Conservation (phyloP, 306 rosid genomes). For the Morella rubra region DNA sequence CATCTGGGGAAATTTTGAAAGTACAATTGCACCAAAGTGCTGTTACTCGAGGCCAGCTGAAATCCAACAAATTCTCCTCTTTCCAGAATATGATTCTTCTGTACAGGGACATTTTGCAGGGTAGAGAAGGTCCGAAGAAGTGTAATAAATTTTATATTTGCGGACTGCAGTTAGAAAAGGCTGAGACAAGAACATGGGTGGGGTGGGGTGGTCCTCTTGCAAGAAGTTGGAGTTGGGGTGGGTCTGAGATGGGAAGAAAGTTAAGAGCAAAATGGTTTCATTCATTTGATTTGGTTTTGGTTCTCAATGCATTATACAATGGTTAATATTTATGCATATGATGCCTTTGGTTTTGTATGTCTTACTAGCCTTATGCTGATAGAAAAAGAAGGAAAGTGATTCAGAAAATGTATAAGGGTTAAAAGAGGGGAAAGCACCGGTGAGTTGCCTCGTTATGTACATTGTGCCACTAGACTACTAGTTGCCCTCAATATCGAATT, state of each 20-base stretch:
- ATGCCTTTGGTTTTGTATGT: neutral
- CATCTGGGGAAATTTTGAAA: neutral
- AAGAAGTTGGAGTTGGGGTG: neutral
- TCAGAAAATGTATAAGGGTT: neutral
- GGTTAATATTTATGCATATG: neutral
- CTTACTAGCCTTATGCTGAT: neutral
- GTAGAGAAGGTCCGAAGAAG: constrained; percentile 24
- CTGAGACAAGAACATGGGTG: neutral
- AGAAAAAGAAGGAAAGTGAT: neutral
- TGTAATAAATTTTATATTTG: constrained; percentile 7
- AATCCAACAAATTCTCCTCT: neutral
- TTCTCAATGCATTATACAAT: neutral
- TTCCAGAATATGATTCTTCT: constrained; percentile 32
- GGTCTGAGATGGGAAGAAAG: neutral
- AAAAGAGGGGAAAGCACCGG: neutral
- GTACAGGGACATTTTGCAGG: constrained; percentile 47
- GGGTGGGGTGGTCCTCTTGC: neutral
- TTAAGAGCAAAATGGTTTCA: neutral
- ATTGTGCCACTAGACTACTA: neutral
- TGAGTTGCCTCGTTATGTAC: neutral
- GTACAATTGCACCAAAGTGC: constrained; percentile 2
- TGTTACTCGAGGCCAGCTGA: constrained; percentile 10
- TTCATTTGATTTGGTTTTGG: neutral
- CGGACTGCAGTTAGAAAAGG: too few species aligned
- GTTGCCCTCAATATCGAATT: neutral